Percentiles rank a stretch among this genome's conserved stretches.
Conservation (phyloP, 164 flowering plant species). For the Brasenia schreberi region DNA sequence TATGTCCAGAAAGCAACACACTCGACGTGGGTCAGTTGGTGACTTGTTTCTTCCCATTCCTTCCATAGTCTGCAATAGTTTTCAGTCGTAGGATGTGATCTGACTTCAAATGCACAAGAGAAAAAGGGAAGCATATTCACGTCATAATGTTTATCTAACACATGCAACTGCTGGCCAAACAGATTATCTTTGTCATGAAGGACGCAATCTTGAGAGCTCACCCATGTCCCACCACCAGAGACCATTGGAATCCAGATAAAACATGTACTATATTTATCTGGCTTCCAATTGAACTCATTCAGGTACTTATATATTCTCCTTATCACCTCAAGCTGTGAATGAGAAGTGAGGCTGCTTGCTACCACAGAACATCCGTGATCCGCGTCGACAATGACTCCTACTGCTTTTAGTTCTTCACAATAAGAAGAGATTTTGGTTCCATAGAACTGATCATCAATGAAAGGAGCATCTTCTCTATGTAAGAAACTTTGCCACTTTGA, state of each 20-base stretch:
- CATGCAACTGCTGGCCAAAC: slow-evolving; percentile 27
- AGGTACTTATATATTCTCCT: slow-evolving; percentile 35
- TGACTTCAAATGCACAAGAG: slow-evolving; percentile 28
- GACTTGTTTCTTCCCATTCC: slow-evolving; percentile 31
- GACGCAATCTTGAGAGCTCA: slow-evolving; percentile 30
- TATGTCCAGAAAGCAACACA: slow-evolving; percentile 49
- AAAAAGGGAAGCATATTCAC: slow-evolving; percentile 26
- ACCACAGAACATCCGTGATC: slow-evolving; percentile 28
- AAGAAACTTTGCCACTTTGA: slow-evolving; percentile 19
- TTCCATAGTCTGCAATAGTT: slow-evolving; percentile 49
- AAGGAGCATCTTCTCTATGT: slow-evolving; percentile 42
- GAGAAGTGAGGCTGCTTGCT: slow-evolving; percentile 21
- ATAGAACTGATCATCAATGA: slow-evolving; percentile 49
- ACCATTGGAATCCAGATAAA: slow-evolving; percentile 50
- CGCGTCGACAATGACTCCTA: slow-evolving; percentile 33
- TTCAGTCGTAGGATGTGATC: slow-evolving; percentile 26
- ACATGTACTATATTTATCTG: slow-evolving; percentile 12
- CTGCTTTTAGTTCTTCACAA: slow-evolving; percentile 25
- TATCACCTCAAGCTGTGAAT: slow-evolving; percentile 20
- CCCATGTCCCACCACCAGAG: slow-evolving; percentile 33
- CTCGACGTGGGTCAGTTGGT: slow-evolving; percentile 18
- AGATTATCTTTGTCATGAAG: slow-evolving; percentile 34
- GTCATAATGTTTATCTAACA: slow-evolving; percentile 34
- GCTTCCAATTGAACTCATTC: slow-evolving; percentile 21
- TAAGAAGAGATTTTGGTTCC: slow-evolving; percentile 25